A percentile compares a stretch with the other conserved stretches of the same genome.
These are phyloP conservation scores for Diaporthe vexans DNA, from an alignment of 2,329 filamentous ascomycete species.

Conservation along the genomic window DNA sequence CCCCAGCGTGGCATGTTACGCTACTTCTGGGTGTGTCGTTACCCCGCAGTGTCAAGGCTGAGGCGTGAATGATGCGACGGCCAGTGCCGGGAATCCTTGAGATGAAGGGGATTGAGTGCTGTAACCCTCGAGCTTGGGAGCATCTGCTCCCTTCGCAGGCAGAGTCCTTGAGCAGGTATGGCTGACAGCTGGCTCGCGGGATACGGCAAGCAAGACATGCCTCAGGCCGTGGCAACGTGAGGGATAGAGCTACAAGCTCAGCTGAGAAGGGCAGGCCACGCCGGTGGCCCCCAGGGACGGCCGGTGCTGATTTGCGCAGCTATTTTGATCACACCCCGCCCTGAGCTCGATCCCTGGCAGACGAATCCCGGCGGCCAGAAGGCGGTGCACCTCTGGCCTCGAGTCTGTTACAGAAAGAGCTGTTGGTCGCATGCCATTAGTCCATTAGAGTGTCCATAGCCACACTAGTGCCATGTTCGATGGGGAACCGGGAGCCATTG, in stretches of 20 bases:
- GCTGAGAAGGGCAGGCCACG: constrained; percentile 18
- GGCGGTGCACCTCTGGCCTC: constrained; percentile 21
- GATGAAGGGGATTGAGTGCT: neutral
- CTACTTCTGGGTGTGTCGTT: constrained; percentile 6
- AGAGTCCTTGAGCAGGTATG: neutral
- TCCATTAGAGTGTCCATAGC: constrained; percentile 11
- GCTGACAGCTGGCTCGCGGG: neutral
- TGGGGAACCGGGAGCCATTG: constrained; percentile 7
- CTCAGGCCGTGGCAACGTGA: neutral
- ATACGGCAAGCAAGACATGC: constrained; percentile 1
- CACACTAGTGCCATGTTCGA: constrained; percentile 23
- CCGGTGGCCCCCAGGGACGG: neutral
- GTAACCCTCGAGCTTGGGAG: neutral
- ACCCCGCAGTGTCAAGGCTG: constrained; percentile 29
- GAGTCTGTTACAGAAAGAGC: constrained; percentile 35
- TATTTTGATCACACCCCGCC: constrained; percentile 29
- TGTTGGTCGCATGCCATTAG: constrained; percentile 32
- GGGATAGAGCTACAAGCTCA: neutral
- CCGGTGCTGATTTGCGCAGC: constrained; percentile 30
- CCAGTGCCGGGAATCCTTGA: constrained; percentile 11
- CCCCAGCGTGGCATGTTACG: constrained; percentile 25
- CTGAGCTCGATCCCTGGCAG: constrained; percentile 3
- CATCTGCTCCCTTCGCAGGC: neutral
- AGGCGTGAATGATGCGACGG: constrained; percentile 16
- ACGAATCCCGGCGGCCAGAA: constrained; percentile 17